Evolutionary conservation across 345 rosid species (phyloP).

Genomic region (Bretschneidera sinensis): DNA sequence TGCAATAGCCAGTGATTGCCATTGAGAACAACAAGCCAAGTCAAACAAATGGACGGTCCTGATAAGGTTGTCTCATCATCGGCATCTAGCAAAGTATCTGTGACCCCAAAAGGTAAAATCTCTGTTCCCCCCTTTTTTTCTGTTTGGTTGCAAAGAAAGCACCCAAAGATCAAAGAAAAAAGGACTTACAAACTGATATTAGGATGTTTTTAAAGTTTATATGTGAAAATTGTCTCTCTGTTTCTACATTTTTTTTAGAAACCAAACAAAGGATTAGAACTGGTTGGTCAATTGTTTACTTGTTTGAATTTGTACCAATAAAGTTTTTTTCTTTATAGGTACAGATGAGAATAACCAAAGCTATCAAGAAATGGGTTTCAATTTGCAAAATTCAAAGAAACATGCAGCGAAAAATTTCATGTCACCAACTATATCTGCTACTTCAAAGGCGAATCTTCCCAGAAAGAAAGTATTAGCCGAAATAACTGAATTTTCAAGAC

Average conservation of each 20-base stretch:
- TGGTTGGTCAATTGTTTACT: too few relatives aligned
- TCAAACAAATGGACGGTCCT: constrained; percentile 19
- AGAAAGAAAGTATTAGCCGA: constrained; percentile 30
- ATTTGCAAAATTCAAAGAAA: constrained; percentile 14
- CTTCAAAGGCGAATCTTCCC: constrained; percentile 27
- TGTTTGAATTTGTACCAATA: too few relatives aligned
- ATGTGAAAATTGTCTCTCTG: neutral
- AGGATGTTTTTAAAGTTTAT: too few relatives aligned
- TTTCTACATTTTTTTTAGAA: too few relatives aligned
- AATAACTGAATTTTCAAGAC: constrained; percentile 16
- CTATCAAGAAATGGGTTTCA: neutral
- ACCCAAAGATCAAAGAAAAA: too few relatives aligned
- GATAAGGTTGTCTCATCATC: constrained; percentile 10
- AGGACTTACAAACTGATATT: neutral
- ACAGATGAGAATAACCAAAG: constrained; percentile 26
- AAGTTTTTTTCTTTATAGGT: neutral
- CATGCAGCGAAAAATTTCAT: constrained; percentile 19
- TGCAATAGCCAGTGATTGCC: too few relatives aligned
- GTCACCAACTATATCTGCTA: constrained; percentile 28
- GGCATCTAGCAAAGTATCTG: constrained; percentile 3
- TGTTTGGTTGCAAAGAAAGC: neutral
- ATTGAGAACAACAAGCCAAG: neutral
- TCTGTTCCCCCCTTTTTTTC: neutral
- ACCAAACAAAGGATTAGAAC: too few relatives aligned
- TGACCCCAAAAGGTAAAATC: constrained; percentile 8